phyloP scores from a whole-genome alignment of 2,329 filamentous ascomycete species.

The Botrytis deweyae region DNA sequence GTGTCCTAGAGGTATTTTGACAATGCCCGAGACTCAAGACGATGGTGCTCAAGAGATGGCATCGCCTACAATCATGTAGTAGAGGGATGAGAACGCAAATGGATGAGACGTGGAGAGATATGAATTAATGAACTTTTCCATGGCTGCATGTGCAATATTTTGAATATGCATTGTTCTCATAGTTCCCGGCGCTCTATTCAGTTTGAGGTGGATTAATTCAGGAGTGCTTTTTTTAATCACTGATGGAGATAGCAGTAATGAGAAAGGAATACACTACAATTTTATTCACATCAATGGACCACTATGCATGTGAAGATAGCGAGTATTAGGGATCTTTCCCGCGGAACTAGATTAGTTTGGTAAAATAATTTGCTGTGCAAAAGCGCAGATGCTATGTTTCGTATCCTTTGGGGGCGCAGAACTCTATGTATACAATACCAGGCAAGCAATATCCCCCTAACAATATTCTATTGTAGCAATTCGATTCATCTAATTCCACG shows the following conservation, averaged over 20 bases:
- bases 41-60: too few relatives aligned
- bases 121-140: rapidly evolving
- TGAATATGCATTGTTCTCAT: too few relatives aligned
- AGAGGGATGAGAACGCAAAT: background rate
- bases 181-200: background rate
- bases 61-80: too few relatives aligned
- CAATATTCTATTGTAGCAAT: background rate
- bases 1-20: too few relatives aligned
- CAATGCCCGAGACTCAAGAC: too few relatives aligned
- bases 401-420: background rate
- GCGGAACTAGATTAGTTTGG: background rate
- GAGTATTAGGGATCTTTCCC: rapidly evolving
- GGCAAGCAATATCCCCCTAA: background rate
- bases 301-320: background rate
- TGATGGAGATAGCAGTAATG: background rate
- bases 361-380: background rate
- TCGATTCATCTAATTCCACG: background rate
- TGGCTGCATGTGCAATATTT: too few relatives aligned
- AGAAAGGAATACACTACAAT: background rate
- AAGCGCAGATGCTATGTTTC: background rate
- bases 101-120: background rate
- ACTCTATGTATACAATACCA: background rate
- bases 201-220: background rate
- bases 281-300: background rate
- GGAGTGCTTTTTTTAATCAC: background rate